Evolutionary conservation across 2,329 filamentous ascomycete genomes (phyloP).

Genomic region (Torrubiella hemipterigena): DNA sequence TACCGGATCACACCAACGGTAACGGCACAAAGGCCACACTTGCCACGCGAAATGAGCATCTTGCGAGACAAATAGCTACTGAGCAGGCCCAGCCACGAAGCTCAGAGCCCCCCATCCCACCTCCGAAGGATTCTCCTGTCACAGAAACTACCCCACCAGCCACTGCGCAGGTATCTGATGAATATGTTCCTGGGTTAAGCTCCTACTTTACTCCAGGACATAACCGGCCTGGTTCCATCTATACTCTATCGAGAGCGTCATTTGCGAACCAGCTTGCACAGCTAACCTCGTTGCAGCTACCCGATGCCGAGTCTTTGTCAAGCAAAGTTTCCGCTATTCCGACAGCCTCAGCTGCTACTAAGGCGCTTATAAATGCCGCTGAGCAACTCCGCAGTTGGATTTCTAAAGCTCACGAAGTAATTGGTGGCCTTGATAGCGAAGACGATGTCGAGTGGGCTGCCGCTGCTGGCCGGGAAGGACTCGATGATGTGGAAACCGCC

Average conservation of each 20-base stretch:
- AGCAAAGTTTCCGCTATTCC: constrained; percentile 75
- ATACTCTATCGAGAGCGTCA: constrained; percentile 82
- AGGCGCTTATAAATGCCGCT: constrained; percentile 72
- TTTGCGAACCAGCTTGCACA: constrained; percentile 90
- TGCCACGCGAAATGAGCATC: constrained; percentile 44
- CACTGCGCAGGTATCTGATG: constrained; percentile 19
- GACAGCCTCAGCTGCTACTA: constrained; percentile 72
- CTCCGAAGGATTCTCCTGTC: constrained; percentile 29
- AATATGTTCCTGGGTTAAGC: constrained; percentile 37
- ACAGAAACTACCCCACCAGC: constrained; percentile 9
- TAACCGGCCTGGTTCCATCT: constrained; percentile 72
- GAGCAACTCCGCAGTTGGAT: constrained; percentile 95
- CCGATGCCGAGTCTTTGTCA: constrained; percentile 72
- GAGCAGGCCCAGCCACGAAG: constrained; percentile 21
- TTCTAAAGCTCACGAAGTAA: constrained; percentile 77
- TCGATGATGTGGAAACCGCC: constrained; percentile 60
- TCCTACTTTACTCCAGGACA: constrained; percentile 57
- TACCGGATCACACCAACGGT: constrained; percentile 58
- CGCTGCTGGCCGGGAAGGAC: constrained; percentile 67
- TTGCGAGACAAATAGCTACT: constrained; percentile 35
- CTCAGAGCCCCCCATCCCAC: constrained; percentile 22
- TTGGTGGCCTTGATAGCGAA: constrained; percentile 80
- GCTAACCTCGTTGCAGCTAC: constrained; percentile 79
- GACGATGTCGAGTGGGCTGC: constrained; percentile 98
- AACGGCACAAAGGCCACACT: constrained; percentile 54